A percentile compares a stretch with the other conserved stretches of the same genome.
Conservation (phyloP, 2,329 filamentous ascomycete species). For the Lasiodiplodia theobromae region DNA sequence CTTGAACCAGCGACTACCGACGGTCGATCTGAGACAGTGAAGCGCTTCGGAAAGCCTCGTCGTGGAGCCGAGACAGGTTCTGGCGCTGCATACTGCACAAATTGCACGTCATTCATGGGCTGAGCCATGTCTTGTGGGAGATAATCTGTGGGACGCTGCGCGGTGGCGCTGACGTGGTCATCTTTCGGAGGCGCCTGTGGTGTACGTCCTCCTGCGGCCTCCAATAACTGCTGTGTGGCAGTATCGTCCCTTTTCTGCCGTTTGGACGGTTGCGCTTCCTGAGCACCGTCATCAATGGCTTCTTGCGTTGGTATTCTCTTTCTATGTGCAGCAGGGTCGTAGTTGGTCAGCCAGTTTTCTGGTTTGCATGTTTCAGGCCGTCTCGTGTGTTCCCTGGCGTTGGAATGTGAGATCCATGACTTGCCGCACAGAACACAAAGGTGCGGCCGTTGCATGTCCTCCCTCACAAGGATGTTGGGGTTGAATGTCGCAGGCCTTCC, state of each 20-base stretch:
- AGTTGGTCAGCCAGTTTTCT: slow-evolving; percentile 9
- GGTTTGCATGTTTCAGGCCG: not conserved
- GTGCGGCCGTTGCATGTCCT: slow-evolving; percentile 6
- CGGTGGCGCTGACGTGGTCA: not conserved
- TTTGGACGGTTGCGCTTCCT: not conserved
- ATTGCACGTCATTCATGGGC: not conserved
- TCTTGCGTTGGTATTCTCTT: not conserved
- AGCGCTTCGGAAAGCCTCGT: not conserved
- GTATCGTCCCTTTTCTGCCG: not conserved
- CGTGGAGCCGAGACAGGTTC: not conserved
- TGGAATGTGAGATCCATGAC: slow-evolving; percentile 2
- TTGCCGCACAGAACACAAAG: slow-evolving; percentile 15
- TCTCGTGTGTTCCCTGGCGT: not conserved
- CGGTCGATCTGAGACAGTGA: slow-evolving; percentile 1
- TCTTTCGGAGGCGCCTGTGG: not conserved
- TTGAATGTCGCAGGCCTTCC: slow-evolving; percentile 1
- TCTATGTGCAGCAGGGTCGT: not conserved
- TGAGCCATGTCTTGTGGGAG: not conserved
- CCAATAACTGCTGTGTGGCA: not conserved
- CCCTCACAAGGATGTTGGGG: slow-evolving; percentile 4
- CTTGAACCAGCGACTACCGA: no score
- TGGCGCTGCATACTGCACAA: not conserved
- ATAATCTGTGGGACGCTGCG: not conserved
- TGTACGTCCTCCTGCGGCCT: not conserved
- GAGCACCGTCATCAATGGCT: not conserved